These are phyloP conservation scores for Raffaelea ambrosiae DNA, from an alignment of 2,329 filamentous ascomycete species.

Conservation along the genomic window DNA sequence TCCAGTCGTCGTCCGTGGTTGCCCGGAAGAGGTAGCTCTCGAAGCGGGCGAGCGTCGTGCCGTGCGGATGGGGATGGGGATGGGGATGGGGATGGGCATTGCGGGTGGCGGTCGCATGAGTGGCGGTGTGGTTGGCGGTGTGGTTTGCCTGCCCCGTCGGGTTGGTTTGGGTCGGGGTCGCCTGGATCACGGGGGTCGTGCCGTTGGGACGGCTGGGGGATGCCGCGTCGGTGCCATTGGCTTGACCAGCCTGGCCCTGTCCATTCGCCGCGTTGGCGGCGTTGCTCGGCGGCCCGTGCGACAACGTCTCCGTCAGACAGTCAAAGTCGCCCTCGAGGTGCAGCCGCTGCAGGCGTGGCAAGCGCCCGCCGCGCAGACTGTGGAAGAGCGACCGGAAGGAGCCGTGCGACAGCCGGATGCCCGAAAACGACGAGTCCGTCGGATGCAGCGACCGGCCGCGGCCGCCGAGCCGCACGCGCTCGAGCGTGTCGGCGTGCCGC, in stretches of 20 bases:
- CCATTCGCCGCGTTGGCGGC: background rate
- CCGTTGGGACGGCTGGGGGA: background rate
- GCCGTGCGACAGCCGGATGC: constrained; percentile 35
- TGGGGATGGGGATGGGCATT: too few relatives aligned
- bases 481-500: constrained; percentile 28
- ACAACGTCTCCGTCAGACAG: constrained; percentile 14
- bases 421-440: constrained; percentile 25
- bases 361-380: constrained; percentile 24
- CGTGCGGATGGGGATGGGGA: too few relatives aligned
- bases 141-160: too few relatives aligned
- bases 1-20: constrained; percentile 32
- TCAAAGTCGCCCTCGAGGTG: constrained; percentile 38
- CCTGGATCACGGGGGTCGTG: too few relatives aligned
- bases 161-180: too few relatives aligned
- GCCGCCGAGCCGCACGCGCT: constrained; percentile 34
- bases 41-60: constrained; percentile 13
- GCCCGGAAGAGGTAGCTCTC: constrained; percentile 34
- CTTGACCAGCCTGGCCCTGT: background rate
- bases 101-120: too few relatives aligned
- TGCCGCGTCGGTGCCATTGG: background rate
- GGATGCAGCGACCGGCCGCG: constrained; percentile 26
- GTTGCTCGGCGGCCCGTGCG: background rate
- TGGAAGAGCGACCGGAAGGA: constrained; percentile 34
- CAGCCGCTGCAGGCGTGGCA: constrained; percentile 30
- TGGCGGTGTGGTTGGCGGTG: too few relatives aligned